These are phyloP conservation scores for Verticillium dahliae DNA, from an alignment of 2,329 filamentous ascomycete genomes.

Conservation along the genomic window DNA sequence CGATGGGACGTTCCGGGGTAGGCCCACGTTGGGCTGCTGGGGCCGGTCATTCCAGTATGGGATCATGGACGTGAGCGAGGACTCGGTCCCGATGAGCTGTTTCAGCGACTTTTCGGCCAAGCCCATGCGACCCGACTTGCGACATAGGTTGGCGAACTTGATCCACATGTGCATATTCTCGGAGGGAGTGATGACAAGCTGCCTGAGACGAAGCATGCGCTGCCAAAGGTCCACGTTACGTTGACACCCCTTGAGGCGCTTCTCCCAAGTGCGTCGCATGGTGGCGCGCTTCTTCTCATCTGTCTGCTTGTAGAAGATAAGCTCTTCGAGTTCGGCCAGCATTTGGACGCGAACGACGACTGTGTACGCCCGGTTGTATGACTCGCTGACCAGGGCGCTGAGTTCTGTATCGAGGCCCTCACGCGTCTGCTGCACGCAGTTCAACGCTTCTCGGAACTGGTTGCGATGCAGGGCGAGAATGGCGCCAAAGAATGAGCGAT, in stretches of 20 bases:
- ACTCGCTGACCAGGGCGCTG: constrained; percentile 93
- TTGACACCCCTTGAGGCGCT: constrained; percentile 87
- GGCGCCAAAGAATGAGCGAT: constrained; percentile 95
- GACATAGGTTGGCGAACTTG: constrained; percentile 96
- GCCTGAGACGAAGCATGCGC: constrained; percentile 90
- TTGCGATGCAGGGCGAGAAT: constrained; percentile 93
- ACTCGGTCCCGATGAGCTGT: constrained; percentile 72
- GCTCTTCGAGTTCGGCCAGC: constrained; percentile 96
- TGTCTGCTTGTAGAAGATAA: constrained; percentile 95
- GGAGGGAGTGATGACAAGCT: constrained; percentile 81
- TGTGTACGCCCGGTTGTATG: constrained; percentile 93
- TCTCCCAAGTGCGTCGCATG: constrained; percentile 94
- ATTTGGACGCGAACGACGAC: constrained; percentile 99
- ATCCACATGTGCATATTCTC: constrained; percentile 99
- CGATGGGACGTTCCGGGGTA: constrained; percentile 49
- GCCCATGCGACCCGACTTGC: constrained; percentile 90
- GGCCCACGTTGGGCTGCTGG: constrained; percentile 20
- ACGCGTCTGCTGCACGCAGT: constrained; percentile 83
- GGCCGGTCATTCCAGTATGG: constrained; percentile 48
- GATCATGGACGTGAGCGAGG: constrained; percentile 53
- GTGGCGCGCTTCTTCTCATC: constrained; percentile 83
- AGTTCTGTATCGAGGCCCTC: constrained; percentile 94
- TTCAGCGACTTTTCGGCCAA: constrained; percentile 93
- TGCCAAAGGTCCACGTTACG: constrained; percentile 98
- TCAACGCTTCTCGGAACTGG: constrained; percentile 85